Evolutionary conservation across 139 green algal species (phyloP).

Genomic region (Coccomyxa sp.): DNA sequence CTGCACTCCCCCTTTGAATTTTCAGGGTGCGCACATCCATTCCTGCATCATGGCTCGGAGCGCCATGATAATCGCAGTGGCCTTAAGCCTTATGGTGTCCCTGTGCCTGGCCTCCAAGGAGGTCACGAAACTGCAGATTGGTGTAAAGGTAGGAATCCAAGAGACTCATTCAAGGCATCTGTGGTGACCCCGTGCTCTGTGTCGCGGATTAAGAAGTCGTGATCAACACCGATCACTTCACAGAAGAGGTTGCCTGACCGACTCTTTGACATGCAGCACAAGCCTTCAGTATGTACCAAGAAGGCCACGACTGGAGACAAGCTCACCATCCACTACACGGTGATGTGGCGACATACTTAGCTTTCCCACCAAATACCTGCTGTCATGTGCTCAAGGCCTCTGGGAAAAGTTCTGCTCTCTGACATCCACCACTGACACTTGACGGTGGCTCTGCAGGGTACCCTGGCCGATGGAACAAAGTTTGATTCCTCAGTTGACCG

Average conservation of each 20-base stretch:
- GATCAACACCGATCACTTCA: neutral
- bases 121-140: conserved; percentile 4
- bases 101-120: neutral
- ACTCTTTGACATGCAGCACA: conserved; percentile 21
- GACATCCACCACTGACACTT: neutral
- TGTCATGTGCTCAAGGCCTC: neutral
- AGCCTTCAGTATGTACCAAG: conserved; percentile 16
- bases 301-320: conserved; percentile 27
- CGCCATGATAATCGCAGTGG: no score
- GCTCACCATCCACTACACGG: conserved; percentile 32
- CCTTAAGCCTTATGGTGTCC: no score
- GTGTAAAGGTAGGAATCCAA: neutral
- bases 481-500: conserved; percentile 36
- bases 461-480: conserved; percentile 38
- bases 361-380: neutral
- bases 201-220: neutral
- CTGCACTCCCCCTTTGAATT: no score
- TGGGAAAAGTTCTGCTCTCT: neutral
- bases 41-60: no score
- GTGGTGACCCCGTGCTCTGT: neutral
- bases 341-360: neutral
- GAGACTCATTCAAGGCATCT: neutral
- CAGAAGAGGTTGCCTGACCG: neutral
- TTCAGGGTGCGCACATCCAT: no score
- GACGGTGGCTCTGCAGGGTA: conserved; percentile 13